Conservation (phyloP, 2,329 filamentous ascomycete genomes). For the Lecanosticta acicola region DNA sequence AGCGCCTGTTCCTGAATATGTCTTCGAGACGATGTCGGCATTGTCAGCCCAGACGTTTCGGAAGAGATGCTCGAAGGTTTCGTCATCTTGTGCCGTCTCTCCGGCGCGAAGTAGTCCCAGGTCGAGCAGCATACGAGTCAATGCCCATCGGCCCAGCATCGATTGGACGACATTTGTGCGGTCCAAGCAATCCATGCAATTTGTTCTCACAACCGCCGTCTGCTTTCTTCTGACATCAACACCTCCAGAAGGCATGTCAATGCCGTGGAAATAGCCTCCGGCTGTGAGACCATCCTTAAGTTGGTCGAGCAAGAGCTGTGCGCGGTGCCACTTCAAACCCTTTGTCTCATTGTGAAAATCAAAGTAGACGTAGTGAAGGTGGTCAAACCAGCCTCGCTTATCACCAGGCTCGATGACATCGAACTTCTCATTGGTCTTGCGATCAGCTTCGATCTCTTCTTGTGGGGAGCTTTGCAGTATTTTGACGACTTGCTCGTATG, state of each 20-base stretch:
- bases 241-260: constrained; percentile 73
- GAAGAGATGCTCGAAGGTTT: constrained; percentile 82
- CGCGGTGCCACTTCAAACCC: constrained; percentile 86
- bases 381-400: constrained; percentile 64
- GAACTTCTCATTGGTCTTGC: constrained; percentile 68
- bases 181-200: constrained; percentile 99
- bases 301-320: constrained; percentile 77
- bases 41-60: constrained; percentile 98
- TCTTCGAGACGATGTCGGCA: constrained; percentile 85
- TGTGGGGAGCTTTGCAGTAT: constrained; percentile 63
- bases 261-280: constrained; percentile 87
- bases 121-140: constrained; percentile 84
- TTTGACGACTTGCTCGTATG: constrained; percentile 86
- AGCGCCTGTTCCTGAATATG: constrained; percentile 92
- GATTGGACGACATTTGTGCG: constrained; percentile 97
- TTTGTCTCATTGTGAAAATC: constrained; percentile 98
- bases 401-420: constrained; percentile 64
- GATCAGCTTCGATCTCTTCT: constrained; percentile 61
- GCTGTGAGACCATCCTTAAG: constrained; percentile 68
- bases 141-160: constrained; percentile 84
- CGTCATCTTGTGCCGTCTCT: constrained; percentile 72
- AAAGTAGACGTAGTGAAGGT: constrained; percentile 94
- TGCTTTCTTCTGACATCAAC: constrained; percentile 78
- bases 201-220: constrained; percentile 87
- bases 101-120: constrained; percentile 71